These are phyloP conservation scores for Peterozyma xylosa DNA, from an alignment of 805 yeast genomes.

Conservation along the genomic window DNA sequence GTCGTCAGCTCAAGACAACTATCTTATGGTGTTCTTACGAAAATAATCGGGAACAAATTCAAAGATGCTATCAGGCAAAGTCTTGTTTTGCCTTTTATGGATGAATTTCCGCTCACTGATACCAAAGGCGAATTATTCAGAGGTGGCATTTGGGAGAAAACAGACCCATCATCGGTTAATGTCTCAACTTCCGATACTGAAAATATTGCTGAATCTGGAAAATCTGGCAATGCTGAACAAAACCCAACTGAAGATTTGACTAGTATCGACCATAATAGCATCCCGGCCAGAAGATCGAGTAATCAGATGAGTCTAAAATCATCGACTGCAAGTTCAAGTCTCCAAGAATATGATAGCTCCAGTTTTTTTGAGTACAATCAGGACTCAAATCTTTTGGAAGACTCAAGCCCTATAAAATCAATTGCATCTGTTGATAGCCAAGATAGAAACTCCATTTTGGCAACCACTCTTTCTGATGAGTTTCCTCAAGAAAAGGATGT, in stretches of 20 bases:
- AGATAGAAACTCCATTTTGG: no score
- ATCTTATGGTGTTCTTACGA: conserved; percentile 71
- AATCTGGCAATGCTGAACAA: background rate
- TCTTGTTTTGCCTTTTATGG: conserved; percentile 82
- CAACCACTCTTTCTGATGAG: conserved; percentile 9
- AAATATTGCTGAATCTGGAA: conserved; percentile 8
- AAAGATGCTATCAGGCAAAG: conserved; percentile 74
- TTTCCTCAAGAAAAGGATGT: conserved; percentile 19
- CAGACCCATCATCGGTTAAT: conserved; percentile 14
- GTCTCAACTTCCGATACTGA: conserved; percentile 3
- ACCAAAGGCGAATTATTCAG: conserved; percentile 67
- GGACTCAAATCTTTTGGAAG: no score
- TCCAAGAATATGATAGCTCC: no score
- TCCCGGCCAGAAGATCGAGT: background rate
- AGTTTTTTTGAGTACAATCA: no score
- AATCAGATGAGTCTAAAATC: background rate
- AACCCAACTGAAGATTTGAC: conserved; percentile 4
- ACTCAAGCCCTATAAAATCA: no score
- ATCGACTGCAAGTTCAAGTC: no score
- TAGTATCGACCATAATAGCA: background rate
- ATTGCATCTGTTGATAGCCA: no score
- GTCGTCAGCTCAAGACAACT: conserved; percentile 81
- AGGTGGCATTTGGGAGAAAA: conserved; percentile 87
- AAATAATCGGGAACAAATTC: conserved; percentile 68
- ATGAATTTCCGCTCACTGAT: conserved; percentile 68